Evolutionary conservation across 164 flowering plant species (phyloP).

Genomic region (Warburgia ugandensis): DNA sequence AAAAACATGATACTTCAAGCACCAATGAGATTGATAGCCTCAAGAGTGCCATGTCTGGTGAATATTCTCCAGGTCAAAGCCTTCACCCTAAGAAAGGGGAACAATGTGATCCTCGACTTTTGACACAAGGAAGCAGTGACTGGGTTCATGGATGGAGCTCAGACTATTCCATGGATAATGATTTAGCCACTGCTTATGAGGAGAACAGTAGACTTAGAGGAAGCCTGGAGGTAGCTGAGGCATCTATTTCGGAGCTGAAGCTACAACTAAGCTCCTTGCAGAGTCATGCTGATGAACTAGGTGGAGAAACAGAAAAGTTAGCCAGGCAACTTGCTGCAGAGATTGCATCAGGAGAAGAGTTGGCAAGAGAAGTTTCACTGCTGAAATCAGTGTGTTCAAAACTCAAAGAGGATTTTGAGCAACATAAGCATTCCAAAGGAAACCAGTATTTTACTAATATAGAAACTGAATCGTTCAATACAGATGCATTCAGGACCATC

Average conservation of each 20-base stretch:
- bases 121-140: conserved; percentile 41
- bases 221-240: conserved; percentile 66
- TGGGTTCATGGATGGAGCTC: conserved; percentile 69
- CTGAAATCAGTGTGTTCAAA: conserved; percentile 63
- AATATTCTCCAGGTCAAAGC: conserved; percentile 41
- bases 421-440: conserved; percentile 29
- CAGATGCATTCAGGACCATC: conserved; percentile 11
- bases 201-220: conserved; percentile 63
- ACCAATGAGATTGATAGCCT: conserved; percentile 63
- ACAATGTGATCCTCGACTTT: conserved; percentile 30
- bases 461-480: conserved; percentile 17
- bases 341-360: conserved; percentile 59
- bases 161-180: conserved; percentile 52
- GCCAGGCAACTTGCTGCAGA: conserved; percentile 50
- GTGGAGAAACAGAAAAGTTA: conserved; percentile 54
- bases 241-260: conserved; percentile 64
- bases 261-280: conserved; percentile 62
- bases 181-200: conserved; percentile 50
- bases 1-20: conserved; percentile 67
- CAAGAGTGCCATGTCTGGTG: conserved; percentile 63
- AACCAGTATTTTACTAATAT: conserved; percentile 28
- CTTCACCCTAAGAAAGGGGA: conserved; percentile 51
- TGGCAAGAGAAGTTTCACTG: conserved; percentile 54
- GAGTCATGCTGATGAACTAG: conserved; percentile 56
- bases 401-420: conserved; percentile 51